Evolutionary conservation across 2,329 filamentous ascomycete genomes (phyloP).

Genomic region (Penicillium sp.): DNA sequence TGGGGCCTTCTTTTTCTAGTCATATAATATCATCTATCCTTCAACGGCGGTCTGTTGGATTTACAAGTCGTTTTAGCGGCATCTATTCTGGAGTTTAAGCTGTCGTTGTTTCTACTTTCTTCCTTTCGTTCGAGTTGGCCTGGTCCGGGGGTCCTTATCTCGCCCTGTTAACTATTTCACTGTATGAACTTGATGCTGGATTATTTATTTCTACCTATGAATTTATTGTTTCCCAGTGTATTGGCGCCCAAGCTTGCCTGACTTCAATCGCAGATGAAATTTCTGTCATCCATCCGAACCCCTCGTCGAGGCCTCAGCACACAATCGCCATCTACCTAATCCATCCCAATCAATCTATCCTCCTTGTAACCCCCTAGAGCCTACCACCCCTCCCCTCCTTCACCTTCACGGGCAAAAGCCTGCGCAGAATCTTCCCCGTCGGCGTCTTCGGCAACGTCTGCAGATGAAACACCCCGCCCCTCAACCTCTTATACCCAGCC

Average conservation of each 20-base stretch:
- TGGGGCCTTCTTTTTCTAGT: background rate
- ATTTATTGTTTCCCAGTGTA: background rate
- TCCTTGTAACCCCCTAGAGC: background rate
- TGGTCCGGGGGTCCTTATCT: background rate
- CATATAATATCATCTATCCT: background rate
- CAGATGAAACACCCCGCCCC: slow-evolving; percentile 28
- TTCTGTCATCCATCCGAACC: too few species aligned
- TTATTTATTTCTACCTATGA: background rate
- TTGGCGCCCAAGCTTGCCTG: too few species aligned
- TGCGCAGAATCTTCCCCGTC: slow-evolving; percentile 27
- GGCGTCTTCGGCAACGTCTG: slow-evolving; percentile 25
- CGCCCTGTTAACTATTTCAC: background rate
- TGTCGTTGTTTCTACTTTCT: background rate
- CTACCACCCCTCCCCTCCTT: slow-evolving; percentile 1
- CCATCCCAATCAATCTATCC: too few species aligned
- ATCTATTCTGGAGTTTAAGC: slow-evolving; percentile 7
- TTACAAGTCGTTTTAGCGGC: slow-evolving; percentile 36
- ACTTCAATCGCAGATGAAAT: too few species aligned
- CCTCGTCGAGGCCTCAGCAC: too few species aligned
- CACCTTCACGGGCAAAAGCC: slow-evolving; percentile 22
- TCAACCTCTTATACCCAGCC: slow-evolving; percentile 29
- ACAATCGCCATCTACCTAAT: too few species aligned
- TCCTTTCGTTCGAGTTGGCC: background rate
- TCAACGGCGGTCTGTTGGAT: slow-evolving; percentile 17
- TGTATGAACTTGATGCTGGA: background rate